phyloP scores from a whole-genome alignment of 2,329 filamentous ascomycete species.

The Xylariomycetidae sp. region DNA sequence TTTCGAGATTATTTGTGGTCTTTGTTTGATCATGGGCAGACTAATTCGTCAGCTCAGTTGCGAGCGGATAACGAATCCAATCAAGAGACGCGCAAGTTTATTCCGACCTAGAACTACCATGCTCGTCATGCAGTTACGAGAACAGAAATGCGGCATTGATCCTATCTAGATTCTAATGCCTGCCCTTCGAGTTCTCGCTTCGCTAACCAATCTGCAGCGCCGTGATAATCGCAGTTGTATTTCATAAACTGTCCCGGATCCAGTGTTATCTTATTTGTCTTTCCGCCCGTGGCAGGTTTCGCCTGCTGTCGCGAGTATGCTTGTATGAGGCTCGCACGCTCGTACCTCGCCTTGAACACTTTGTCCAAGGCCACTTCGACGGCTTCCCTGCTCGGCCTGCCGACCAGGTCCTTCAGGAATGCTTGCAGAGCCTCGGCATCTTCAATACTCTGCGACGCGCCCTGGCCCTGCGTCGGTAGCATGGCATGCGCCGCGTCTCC shows the following conservation, averaged over 20 bases:
- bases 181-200: too few relatives aligned
- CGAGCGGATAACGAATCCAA: too few relatives aligned
- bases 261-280: constrained; percentile 27
- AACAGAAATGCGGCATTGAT: too few relatives aligned
- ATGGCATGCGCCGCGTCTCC: constrained; percentile 13
- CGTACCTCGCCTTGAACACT: constrained; percentile 25
- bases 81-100: too few relatives aligned
- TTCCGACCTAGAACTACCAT: too few relatives aligned
- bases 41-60: too few relatives aligned
- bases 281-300: constrained; percentile 29
- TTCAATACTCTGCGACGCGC: constrained; percentile 35
- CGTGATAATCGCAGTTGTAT: constrained; percentile 34
- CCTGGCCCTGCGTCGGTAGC: constrained; percentile 36
- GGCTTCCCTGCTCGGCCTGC: constrained; percentile 8
- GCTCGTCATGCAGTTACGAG: too few relatives aligned
- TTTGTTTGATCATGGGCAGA: too few relatives aligned
- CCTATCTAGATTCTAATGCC: too few relatives aligned
- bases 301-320: constrained; percentile 36
- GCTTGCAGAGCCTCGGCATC: constrained; percentile 33
- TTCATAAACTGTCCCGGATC: constrained; percentile 34
- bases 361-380: constrained; percentile 14
- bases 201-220: constrained; percentile 32
- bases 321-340: constrained; percentile 35
- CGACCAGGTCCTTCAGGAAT: constrained; percentile 18
- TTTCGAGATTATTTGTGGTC: too few relatives aligned